Conservation (phyloP, 2,329 filamentous ascomycete genomes). For the Rhexocercosporidium sp. region DNA sequence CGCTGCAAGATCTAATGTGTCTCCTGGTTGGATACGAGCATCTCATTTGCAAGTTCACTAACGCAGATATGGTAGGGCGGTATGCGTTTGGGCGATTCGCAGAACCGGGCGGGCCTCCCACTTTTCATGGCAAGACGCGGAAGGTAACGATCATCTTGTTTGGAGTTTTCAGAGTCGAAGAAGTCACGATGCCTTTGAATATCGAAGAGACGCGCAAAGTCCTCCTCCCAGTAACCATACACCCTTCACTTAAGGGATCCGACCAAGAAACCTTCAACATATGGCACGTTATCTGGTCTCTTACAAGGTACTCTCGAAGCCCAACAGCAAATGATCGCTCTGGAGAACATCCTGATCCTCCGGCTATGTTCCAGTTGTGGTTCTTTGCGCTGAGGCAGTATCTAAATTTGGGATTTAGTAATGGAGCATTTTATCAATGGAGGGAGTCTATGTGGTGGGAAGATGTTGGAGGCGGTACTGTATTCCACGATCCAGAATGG, state of each 20-base stretch:
- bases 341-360: not conserved
- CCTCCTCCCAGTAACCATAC: not conserved
- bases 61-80: not conserved
- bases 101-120: no score
- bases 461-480: not conserved
- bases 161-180: not conserved
- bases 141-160: not conserved
- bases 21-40: not conserved
- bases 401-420: not conserved
- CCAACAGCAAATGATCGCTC: not conserved
- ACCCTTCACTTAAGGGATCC: not conserved
- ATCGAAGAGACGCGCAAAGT: not conserved
- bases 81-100: not conserved
- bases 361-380: not conserved
- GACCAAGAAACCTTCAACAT: constrained; percentile 1
- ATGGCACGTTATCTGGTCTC: no score
- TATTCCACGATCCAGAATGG: not conserved
- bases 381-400: not conserved
- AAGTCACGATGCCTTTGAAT: not conserved
- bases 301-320: not conserved
- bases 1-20: not conserved
- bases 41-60: not conserved
- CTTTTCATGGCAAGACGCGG: not conserved
- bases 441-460: not conserved
- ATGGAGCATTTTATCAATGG: not conserved